phyloP scores from a whole-genome alignment of 2,329 filamentous ascomycete species.

The Xylariaceae sp. region DNA sequence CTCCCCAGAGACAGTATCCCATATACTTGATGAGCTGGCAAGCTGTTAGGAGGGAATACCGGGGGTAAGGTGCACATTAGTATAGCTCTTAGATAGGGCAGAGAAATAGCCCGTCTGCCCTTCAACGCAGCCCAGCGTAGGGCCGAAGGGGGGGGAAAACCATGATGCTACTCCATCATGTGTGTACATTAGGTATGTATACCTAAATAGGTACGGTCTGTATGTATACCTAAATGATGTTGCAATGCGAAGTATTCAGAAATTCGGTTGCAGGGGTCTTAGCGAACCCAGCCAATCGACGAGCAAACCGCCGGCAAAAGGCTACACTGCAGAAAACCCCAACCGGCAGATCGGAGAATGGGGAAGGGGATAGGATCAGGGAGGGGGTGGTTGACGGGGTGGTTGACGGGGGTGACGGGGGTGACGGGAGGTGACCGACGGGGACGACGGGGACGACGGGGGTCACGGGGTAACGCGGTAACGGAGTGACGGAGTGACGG shows the following conservation, averaged over 20 bases:
- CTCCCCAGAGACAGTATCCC: slow-evolving; percentile 9
- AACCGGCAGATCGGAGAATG: slow-evolving; percentile 18
- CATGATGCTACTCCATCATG: background rate
- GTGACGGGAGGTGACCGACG: too few relatives aligned
- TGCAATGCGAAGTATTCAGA: too few relatives aligned
- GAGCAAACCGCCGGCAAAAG: slow-evolving; percentile 9
- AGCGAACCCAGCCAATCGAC: background rate
- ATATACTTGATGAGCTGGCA: slow-evolving; percentile 20
- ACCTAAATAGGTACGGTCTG: background rate
- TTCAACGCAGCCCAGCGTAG: too few relatives aligned
- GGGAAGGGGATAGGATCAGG: background rate
- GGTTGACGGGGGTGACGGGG: too few relatives aligned
- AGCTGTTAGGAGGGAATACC: slow-evolving; percentile 1
- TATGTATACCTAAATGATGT: too few relatives aligned
- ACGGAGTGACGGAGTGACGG: too few relatives aligned
- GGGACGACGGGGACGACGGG: too few relatives aligned
- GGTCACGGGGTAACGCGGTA: too few relatives aligned
- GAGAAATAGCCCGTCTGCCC: too few relatives aligned
- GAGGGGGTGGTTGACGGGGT: background rate
- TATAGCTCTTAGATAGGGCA: background rate
- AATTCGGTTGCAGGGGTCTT: background rate
- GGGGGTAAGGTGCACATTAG: slow-evolving; percentile 11
- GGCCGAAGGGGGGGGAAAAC: too few relatives aligned
- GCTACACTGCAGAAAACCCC: slow-evolving; percentile 15
- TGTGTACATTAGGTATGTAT: background rate